These are phyloP conservation scores for Oryza glaberrima DNA, from an alignment of 176 grass and related monocot species.

Conservation along the genomic window DNA sequence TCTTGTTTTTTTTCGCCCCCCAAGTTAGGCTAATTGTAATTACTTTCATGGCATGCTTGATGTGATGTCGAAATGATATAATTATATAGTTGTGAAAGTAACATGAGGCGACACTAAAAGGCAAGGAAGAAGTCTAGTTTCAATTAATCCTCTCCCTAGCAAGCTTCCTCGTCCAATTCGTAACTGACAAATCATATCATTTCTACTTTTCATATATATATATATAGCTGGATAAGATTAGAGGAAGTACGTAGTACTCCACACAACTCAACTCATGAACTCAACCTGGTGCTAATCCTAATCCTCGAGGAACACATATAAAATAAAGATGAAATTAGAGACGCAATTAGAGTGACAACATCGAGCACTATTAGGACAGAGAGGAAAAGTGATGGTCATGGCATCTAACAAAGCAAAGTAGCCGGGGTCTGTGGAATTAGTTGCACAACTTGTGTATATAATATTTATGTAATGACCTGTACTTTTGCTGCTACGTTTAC, in stretches of 20 bases:
- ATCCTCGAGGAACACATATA: not conserved
- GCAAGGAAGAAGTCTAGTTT: not conserved
- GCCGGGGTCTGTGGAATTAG: not conserved
- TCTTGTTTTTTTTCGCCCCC: constrained; percentile 16
- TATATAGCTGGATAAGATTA: not conserved
- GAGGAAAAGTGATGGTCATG: not conserved
- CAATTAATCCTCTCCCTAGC: not conserved
- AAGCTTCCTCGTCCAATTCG: not conserved
- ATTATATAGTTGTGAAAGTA: constrained; percentile 32
- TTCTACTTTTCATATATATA: not conserved
- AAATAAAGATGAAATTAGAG: not conserved
- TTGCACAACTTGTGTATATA: not conserved
- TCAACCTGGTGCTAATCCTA: not conserved
- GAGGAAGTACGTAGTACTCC: not conserved
- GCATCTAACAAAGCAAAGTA: not conserved
- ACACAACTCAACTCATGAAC: not conserved
- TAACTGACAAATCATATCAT: constrained; percentile 14
- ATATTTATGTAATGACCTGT: not conserved
- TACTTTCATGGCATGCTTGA: constrained; percentile 31
- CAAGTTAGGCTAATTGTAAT: constrained; percentile 32
- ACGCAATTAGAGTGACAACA: not conserved
- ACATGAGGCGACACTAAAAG: constrained; percentile 25
- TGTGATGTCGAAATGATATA: constrained; percentile 55
- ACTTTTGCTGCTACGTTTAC: not conserved
- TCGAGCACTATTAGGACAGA: not conserved